Evolutionary conservation across 371 early-diverging fungal genomes (phyloP), one percentile per base, ranked within the genome.

Genomic region (Mucor saturninus): DNA sequence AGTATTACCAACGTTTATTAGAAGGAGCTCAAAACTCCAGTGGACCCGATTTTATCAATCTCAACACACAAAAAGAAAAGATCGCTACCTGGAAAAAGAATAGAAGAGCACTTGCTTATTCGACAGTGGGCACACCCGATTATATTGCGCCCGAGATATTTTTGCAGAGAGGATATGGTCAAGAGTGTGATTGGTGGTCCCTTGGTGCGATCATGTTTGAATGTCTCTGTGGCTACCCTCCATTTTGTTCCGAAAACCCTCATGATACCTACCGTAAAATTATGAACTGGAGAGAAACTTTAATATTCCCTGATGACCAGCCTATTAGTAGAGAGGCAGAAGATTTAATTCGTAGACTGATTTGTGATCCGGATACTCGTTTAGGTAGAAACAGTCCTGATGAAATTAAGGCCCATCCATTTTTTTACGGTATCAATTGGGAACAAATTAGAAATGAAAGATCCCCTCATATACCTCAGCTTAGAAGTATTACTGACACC

Each of bases 161-260:
- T 72, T 71, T 91, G 67, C 92, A 93, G 53, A 88, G 90, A 54
- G 97, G 99, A 2, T 99, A 99, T 81, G 94, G 95, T 48, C 93
- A 95, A 73, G 95, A 93, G 48, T 97, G 96, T 70, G 99, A 99
- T 84, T 97, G 98, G 94, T 99, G 99, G 99, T 94, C 97, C 6
- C 75, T 99, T 5, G 99, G 99, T 5, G 96, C 98, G 3, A 95
- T 99, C 65, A 92, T 99, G 88, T 99, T 93, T 75, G 99, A 99
- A 75, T 91, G 98, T 62, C 81, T 98, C 48, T 91, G 95, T 46
- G 98, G 98, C 1, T 97, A 95, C 61, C 98, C 99, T 30, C 98
- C 99, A 4, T 99, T 99, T 76, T 96, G 96, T 72, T 90, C 92
- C 49, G 98, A 97, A 59, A 91, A 89, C 55, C 90, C 96, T 30